phyloP scores from a whole-genome alignment of 768 basidiomycete genomes.

The Suillus clintonianus region DNA sequence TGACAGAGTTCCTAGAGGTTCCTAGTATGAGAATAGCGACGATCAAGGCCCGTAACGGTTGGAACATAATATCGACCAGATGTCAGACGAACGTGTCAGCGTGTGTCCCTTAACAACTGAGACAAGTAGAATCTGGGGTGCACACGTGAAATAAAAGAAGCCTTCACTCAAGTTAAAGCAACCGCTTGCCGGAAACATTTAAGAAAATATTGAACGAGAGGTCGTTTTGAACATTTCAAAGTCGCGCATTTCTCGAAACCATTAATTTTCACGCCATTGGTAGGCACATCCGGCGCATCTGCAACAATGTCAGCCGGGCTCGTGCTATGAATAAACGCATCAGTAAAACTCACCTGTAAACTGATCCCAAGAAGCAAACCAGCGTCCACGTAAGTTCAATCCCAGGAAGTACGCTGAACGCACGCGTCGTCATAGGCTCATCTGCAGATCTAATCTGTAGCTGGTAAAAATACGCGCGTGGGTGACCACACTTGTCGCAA shows the following conservation, averaged over 20 bases:
- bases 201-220: neutral
- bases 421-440: slow-evolving; percentile 73
- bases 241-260: neutral
- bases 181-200: neutral
- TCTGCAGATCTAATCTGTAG: slow-evolving; percentile 94
- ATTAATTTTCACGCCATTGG: slow-evolving; percentile 70
- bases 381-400: neutral
- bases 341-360: neutral
- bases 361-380: neutral
- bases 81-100: neutral
- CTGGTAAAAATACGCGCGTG: slow-evolving; percentile 91
- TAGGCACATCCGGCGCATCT: slow-evolving; percentile 68
- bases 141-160: neutral
- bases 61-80: neutral
- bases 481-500: slow-evolving; percentile 69
- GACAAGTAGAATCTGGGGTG: neutral
- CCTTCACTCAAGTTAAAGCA: neutral
- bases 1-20: neutral
- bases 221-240: neutral
- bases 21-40: neutral
- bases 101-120: neutral
- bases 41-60: neutral
- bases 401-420: neutral
- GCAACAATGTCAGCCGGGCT: slow-evolving; percentile 4
- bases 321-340: neutral